Conservation (phyloP, 2,329 filamentous ascomycete genomes). For the Macroventuria anomochaeta region DNA sequence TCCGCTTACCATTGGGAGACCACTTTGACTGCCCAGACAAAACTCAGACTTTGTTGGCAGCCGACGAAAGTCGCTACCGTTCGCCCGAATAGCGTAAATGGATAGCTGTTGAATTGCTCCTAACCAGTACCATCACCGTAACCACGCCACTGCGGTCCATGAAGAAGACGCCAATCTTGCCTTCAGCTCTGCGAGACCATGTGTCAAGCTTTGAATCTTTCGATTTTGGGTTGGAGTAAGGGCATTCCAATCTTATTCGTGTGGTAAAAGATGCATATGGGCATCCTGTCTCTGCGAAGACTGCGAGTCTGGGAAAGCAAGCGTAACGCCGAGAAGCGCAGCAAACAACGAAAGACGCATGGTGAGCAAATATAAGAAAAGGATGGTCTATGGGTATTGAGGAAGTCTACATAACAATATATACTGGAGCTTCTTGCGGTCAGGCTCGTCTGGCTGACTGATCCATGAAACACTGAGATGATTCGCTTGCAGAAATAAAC, state of each 20-base stretch:
- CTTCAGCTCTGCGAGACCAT: constrained; percentile 1
- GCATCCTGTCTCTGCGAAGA: not conserved
- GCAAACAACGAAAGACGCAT: not conserved
- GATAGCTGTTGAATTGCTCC: constrained; percentile 53
- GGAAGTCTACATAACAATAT: not conserved
- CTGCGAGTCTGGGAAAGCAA: not conserved
- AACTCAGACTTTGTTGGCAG: constrained; percentile 45
- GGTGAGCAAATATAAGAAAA: not conserved
- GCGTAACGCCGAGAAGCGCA: not conserved
- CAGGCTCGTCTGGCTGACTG: not conserved
- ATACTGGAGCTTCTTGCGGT: not conserved
- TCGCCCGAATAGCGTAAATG: constrained; percentile 49
- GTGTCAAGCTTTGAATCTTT: not conserved
- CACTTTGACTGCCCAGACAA: constrained; percentile 49
- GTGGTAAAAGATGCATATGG: not conserved
- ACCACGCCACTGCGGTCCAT: constrained; percentile 52
- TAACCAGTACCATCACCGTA: constrained; percentile 51
- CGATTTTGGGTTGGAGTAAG: not conserved
- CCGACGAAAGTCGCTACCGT: constrained; percentile 49
- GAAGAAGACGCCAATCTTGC: constrained; percentile 29
- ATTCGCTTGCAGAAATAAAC: not conserved
- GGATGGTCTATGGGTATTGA: not conserved
- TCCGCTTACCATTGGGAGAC: constrained; percentile 23
- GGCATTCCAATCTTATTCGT: not conserved
- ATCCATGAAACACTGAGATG: not conserved